Evolutionary conservation across 225 moss, liverwort and hornwort species (phyloP).

Genomic region (Rhytidiadelphus loreus): DNA sequence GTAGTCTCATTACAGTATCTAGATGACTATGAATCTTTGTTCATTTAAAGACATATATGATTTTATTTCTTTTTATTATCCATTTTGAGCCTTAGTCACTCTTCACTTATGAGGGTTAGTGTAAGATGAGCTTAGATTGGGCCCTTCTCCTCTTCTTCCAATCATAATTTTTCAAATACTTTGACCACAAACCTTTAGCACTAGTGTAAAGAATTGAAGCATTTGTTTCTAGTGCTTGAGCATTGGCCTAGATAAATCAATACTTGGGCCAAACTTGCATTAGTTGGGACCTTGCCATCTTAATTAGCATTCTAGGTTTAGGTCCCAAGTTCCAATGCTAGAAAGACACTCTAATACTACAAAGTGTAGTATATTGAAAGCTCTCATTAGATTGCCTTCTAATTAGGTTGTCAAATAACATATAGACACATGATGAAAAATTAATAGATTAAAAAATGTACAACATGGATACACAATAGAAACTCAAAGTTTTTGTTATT

Average conservation of each 20-base stretch:
- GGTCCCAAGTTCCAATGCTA: not conserved
- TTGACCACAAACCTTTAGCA: fast-evolving
- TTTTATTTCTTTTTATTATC: not conserved
- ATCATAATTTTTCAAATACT: not conserved
- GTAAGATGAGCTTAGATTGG: fast-evolving
- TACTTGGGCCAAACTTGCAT: not conserved
- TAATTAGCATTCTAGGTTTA: fast-evolving
- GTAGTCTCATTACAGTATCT: fast-evolving
- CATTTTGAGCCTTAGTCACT: not conserved
- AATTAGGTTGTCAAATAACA: not conserved
- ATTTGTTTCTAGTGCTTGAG: fast-evolving
- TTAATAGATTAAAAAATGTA: not conserved
- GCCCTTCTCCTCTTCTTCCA: not conserved
- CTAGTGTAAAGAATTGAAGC: not conserved
- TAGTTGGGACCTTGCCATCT: not conserved
- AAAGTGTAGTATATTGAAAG: fast-evolving
- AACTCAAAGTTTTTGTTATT: not conserved
- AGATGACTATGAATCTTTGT: not conserved
- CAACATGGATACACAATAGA: not conserved
- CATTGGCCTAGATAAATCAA: not conserved
- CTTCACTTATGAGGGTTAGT: not conserved
- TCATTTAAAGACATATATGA: not conserved
- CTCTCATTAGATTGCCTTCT: not conserved
- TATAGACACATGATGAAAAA: not conserved
- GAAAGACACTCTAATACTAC: not conserved